These are phyloP conservation scores for Coniochaeta hoffmannii DNA, from an alignment of 2,329 filamentous ascomycete genomes.

Conservation along the genomic window DNA sequence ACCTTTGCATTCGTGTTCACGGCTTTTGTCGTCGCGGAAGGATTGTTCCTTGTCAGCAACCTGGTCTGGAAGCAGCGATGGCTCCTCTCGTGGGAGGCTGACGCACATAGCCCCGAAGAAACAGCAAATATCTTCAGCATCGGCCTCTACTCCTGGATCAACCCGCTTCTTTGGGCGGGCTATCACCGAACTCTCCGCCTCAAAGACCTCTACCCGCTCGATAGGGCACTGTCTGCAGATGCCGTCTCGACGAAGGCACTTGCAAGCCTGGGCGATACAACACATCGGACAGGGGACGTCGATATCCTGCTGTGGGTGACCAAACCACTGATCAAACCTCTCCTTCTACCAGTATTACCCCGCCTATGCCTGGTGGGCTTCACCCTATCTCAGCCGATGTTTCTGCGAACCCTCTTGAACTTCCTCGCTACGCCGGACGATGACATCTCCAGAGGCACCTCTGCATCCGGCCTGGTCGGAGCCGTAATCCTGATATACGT, in stretches of 20 bases:
- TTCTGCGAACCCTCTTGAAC: constrained; percentile 7
- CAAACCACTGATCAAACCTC: not conserved
- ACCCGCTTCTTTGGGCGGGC: constrained; percentile 19
- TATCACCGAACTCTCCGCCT: constrained; percentile 9
- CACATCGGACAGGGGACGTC: not conserved
- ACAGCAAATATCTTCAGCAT: constrained; percentile 23
- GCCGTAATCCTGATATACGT: not conserved
- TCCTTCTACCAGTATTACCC: constrained; percentile 8
- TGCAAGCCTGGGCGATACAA: constrained; percentile 2
- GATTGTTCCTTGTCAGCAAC: not conserved
- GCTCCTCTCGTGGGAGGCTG: not conserved
- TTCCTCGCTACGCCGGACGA: constrained; percentile 5
- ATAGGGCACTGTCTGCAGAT: constrained; percentile 8
- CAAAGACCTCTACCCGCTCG: constrained; percentile 10
- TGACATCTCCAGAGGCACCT: not conserved
- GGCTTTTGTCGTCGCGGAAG: not conserved
- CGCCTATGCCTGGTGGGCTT: constrained; percentile 9
- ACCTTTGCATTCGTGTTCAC: not conserved
- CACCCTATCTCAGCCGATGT: constrained; percentile 11
- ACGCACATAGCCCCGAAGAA: constrained; percentile 19
- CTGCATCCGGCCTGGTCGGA: not conserved
- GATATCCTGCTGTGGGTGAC: not conserved
- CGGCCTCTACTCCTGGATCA: constrained; percentile 24
- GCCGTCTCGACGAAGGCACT: not conserved
- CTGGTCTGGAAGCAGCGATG: not conserved